Evolutionary conservation across 2,329 filamentous ascomycete genomes (phyloP).

Genomic region (Diaporthe ampelina): DNA sequence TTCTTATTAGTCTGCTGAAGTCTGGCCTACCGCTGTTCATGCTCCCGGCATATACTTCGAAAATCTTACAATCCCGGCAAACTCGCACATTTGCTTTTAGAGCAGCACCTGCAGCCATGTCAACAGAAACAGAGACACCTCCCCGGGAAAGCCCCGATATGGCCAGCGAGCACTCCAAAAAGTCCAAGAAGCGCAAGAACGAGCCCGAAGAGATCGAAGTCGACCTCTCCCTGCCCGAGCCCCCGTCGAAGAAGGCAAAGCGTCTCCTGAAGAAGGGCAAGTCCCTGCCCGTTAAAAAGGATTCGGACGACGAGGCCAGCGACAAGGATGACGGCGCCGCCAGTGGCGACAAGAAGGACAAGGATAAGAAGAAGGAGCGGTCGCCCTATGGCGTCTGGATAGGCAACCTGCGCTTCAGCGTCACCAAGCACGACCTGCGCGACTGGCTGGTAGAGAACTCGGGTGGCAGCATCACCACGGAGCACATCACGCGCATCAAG

Average conservation of each 20-base stretch:
- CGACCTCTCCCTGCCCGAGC: slow-evolving; percentile 89
- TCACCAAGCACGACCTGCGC: slow-evolving; percentile 80
- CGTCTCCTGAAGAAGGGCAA: slow-evolving; percentile 91
- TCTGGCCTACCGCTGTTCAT: neutral
- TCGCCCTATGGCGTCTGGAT: slow-evolving; percentile 94
- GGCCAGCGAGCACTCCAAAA: slow-evolving; percentile 42
- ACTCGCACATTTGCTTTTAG: neutral
- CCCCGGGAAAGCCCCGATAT: slow-evolving; percentile 16
- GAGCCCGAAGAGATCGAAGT: slow-evolving; percentile 84
- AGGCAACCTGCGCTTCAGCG: slow-evolving; percentile 90
- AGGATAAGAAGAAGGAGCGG: slow-evolving; percentile 65
- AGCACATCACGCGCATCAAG: slow-evolving; percentile 87
- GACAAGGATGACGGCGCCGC: slow-evolving; percentile 54
- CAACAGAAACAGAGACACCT: slow-evolving; percentile 30
- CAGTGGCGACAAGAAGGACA: slow-evolving; percentile 52
- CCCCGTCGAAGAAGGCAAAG: slow-evolving; percentile 93
- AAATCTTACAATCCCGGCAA: neutral
- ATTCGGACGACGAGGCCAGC: slow-evolving; percentile 56
- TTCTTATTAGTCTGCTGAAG: neutral
- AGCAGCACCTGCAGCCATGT: slow-evolving; percentile 11
- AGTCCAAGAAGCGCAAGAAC: slow-evolving; percentile 80
- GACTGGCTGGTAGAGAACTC: slow-evolving; percentile 83
- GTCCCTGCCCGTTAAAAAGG: slow-evolving; percentile 61
- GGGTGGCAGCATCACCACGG: slow-evolving; percentile 74
- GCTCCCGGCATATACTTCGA: neutral